Percentiles rank a stretch among this genome's conserved stretches.
phyloP scores from a whole-genome alignment of 495 filamentous ascomycete species.

The Podospora tetraspora region DNA sequence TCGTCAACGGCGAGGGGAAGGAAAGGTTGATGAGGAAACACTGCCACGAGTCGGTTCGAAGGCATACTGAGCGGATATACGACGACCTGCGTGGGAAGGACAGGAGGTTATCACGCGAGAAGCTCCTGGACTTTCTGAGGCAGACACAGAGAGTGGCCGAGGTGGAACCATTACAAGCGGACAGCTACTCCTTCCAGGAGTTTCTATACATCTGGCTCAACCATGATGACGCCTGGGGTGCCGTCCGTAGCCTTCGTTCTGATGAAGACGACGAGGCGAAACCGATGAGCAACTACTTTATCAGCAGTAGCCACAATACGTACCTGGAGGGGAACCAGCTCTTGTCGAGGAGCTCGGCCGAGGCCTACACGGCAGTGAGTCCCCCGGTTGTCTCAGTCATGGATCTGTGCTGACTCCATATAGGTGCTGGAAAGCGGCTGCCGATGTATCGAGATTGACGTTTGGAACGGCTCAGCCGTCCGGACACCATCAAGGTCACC shows the following conservation, averaged over 20 bases:
- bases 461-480: slow-evolving; percentile 67
- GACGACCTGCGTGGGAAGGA: slow-evolving; percentile 25
- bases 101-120: slow-evolving; percentile 26
- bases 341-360: slow-evolving; percentile 69
- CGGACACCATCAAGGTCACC: slow-evolving; percentile 25
- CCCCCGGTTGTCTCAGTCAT: not conserved
- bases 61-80: slow-evolving; percentile 35
- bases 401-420: slow-evolving; percentile 13
- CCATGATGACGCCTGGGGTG: slow-evolving; percentile 31
- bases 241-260: slow-evolving; percentile 21
- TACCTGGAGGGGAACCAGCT: slow-evolving; percentile 89
- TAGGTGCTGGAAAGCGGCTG: slow-evolving; percentile 64
- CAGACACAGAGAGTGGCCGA: slow-evolving; percentile 32
- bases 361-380: slow-evolving; percentile 70
- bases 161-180: slow-evolving; percentile 20
- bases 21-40: slow-evolving; percentile 5
- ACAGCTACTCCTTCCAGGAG: slow-evolving; percentile 35
- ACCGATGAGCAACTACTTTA: slow-evolving; percentile 83
- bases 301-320: slow-evolving; percentile 79
- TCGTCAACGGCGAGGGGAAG: slow-evolving; percentile 7
- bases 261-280: slow-evolving; percentile 33
- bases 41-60: slow-evolving; percentile 30
- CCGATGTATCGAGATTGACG: slow-evolving; percentile 91
- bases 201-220: slow-evolving; percentile 41
- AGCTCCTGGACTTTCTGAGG: slow-evolving; percentile 36